Conservation (phyloP, 129 eudicot genomes). For the Lonicera japonica region DNA sequence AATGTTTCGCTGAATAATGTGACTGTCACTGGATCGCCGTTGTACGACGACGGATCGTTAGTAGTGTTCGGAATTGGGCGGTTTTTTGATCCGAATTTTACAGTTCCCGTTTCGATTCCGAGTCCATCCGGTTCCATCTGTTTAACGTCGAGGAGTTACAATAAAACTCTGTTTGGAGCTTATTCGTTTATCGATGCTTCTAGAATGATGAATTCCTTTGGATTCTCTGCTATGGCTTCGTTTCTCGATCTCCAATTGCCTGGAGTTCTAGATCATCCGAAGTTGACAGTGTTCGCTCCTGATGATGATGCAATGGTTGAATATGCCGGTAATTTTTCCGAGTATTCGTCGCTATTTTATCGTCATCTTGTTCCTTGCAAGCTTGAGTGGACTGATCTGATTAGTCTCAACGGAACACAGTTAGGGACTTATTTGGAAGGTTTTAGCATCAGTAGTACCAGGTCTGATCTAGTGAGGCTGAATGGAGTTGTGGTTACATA, state of each 20-base stretch:
- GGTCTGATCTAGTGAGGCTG: slow-evolving; percentile 34
- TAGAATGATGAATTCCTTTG: slow-evolving; percentile 47
- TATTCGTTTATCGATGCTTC: slow-evolving; percentile 41
- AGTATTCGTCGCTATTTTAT: slow-evolving; percentile 41
- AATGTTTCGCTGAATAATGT: slow-evolving; percentile 50
- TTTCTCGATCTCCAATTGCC: slow-evolving; percentile 67
- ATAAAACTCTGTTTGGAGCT: slow-evolving; percentile 4
- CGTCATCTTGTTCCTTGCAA: slow-evolving; percentile 68
- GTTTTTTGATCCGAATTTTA: slow-evolving; percentile 51
- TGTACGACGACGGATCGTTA: slow-evolving; percentile 66
- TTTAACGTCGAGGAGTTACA: background rate
- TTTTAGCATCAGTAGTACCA: slow-evolving; percentile 32
- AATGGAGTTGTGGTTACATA: slow-evolving; percentile 55
- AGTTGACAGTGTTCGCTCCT: slow-evolving; percentile 70
- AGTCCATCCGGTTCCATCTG: slow-evolving; percentile 3
- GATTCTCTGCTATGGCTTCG: slow-evolving; percentile 57
- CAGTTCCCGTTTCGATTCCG: slow-evolving; percentile 4
- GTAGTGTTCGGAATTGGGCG: slow-evolving; percentile 43
- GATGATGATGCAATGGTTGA: slow-evolving; percentile 45
- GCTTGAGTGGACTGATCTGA: slow-evolving; percentile 46
- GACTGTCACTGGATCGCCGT: slow-evolving; percentile 35
- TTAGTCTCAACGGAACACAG: slow-evolving; percentile 36
- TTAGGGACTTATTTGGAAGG: slow-evolving; percentile 50
- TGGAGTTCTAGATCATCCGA: slow-evolving; percentile 30
- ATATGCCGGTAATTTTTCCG: slow-evolving; percentile 37